phyloP scores from a whole-genome alignment of 1,139 yeast species.

The Saccharomycopsis hybrid region DNA sequence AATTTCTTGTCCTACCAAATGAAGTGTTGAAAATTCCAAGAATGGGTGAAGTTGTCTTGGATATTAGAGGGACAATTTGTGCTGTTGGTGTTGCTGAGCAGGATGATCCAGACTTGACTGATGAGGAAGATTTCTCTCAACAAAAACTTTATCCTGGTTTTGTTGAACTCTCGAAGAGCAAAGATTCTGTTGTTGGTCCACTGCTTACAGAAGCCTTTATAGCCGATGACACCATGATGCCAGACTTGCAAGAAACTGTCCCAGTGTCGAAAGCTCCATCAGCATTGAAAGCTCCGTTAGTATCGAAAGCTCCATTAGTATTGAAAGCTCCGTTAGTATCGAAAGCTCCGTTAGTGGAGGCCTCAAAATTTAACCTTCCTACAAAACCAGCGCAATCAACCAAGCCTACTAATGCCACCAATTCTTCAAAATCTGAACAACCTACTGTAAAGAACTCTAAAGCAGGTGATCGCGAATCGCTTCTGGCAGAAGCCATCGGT shows the following conservation, averaged over 20 bases:
- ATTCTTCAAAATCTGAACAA: too few species aligned
- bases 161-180: slow-evolving; percentile 38
- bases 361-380: too few species aligned
- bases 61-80: slow-evolving; percentile 41
- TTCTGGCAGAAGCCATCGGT: too few species aligned
- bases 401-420: too few species aligned
- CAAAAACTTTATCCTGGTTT: slow-evolving; percentile 29
- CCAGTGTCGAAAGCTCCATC: background rate
- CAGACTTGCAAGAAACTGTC: background rate
- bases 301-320: too few species aligned
- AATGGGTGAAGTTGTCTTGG: slow-evolving; percentile 47
- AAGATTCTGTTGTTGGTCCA: slow-evolving; percentile 29
- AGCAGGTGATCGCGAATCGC: too few species aligned
- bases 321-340: too few species aligned
- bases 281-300: too few species aligned
- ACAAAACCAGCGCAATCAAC: too few species aligned
- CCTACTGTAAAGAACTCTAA: too few species aligned
- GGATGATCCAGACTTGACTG: slow-evolving; percentile 22
- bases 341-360: too few species aligned
- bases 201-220: background rate
- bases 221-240: background rate
- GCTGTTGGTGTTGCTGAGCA: slow-evolving; percentile 57
- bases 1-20: slow-evolving; percentile 43
- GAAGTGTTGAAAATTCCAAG: slow-evolving; percentile 25
- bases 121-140: slow-evolving; percentile 24